Evolutionary conservation across 2,329 filamentous ascomycete genomes (phyloP).

Genomic region (Scytalidium sp.): DNA sequence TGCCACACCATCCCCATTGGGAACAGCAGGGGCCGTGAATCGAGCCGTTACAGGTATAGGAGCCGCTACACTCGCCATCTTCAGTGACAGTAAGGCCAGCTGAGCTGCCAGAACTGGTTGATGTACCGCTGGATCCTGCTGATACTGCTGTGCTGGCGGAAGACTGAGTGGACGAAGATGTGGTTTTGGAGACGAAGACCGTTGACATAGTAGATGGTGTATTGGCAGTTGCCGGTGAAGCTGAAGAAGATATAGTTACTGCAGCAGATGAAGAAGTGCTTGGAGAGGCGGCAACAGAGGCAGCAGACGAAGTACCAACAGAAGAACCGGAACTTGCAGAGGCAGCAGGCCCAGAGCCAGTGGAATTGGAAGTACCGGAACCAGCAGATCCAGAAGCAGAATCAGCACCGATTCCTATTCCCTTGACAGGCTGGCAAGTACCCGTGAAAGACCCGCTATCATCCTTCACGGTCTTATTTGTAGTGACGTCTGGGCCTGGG

Average conservation of each 20-base stretch:
- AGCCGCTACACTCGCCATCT: constrained; percentile 11
- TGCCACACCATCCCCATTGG: constrained; percentile 11
- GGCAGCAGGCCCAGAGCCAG: neutral
- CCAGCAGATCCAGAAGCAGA: neutral
- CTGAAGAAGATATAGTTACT: neutral
- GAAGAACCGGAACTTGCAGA: neutral
- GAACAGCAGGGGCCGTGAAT: constrained; percentile 15
- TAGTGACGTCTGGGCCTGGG: constrained; percentile 43
- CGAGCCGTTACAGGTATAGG: constrained; percentile 12
- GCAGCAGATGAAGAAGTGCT: constrained; percentile 1
- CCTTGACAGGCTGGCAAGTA: constrained; percentile 20
- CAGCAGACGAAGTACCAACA: neutral
- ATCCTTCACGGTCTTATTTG: constrained; percentile 3
- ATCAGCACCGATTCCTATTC: constrained; percentile 7
- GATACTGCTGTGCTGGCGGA: neutral
- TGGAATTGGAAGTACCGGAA: too few species aligned
- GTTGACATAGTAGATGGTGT: neutral
- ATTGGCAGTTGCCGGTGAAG: neutral
- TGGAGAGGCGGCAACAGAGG: neutral
- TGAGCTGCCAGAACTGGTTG: constrained; percentile 2
- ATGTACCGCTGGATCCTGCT: constrained; percentile 1
- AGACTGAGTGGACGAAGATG: neutral
- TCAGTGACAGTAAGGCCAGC: constrained; percentile 1
- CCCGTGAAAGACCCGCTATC: constrained; percentile 15
- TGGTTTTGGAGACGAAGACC: neutral